A percentile compares a stretch with the other conserved stretches of the same genome.
These are phyloP conservation scores for Haberlea rhodopensis DNA, from an alignment of 257 asterid species.

Conservation along the genomic window DNA sequence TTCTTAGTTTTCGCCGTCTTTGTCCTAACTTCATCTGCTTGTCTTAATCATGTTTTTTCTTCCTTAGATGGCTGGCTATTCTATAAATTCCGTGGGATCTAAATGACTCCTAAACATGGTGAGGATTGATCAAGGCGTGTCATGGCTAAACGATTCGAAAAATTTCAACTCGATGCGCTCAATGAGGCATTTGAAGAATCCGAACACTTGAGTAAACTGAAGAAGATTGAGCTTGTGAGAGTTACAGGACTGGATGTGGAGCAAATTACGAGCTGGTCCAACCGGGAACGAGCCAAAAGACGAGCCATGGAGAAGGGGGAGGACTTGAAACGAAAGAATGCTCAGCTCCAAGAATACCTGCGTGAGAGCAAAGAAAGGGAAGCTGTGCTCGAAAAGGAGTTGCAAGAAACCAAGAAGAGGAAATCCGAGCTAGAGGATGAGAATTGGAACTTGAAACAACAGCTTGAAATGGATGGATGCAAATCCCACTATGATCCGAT, in stretches of 20 bases:
- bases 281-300: neutral
- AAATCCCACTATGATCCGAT: too few species aligned
- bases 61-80: neutral
- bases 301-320: neutral
- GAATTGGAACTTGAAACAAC: too few species aligned
- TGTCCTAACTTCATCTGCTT: constrained; percentile 23
- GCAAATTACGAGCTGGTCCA: constrained; percentile 1
- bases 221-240: neutral
- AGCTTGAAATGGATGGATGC: too few species aligned
- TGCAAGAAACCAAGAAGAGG: too few species aligned
- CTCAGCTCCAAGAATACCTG: too few species aligned
- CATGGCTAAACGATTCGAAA: neutral
- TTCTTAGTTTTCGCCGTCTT: constrained; percentile 2
- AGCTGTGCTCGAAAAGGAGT: too few species aligned
- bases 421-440: too few species aligned
- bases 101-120: neutral
- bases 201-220: neutral
- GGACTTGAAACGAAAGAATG: too few species aligned
- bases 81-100: neutral
- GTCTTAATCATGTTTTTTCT: constrained; percentile 7
- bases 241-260: constrained; percentile 7
- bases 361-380: too few species aligned
- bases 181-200: neutral
- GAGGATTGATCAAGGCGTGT: neutral
- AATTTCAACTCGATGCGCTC: neutral